Evolutionary conservation across 352 stramenopile species (phyloP).

Genomic region (Globisporangium apiculatum): DNA sequence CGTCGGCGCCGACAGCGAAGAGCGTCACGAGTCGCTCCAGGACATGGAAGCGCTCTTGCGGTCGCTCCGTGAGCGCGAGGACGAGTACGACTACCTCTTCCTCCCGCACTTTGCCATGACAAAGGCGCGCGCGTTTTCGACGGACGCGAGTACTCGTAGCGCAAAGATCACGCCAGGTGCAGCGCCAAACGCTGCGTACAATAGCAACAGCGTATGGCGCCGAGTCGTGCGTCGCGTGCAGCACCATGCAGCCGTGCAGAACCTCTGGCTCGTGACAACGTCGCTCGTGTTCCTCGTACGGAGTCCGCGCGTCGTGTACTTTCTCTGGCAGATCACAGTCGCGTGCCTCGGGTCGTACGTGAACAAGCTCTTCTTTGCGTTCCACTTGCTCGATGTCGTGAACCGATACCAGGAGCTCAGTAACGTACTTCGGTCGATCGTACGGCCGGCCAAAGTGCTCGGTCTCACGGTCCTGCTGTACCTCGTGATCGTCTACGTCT

Average conservation of each 20-base stretch:
- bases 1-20: slow-evolving; percentile 18
- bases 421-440: slow-evolving; percentile 62
- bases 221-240: not conserved
- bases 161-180: not conserved
- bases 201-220: not conserved
- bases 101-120: slow-evolving; percentile 18
- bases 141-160: not conserved
- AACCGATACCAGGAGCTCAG: slow-evolving; percentile 72
- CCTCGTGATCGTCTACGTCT: slow-evolving; percentile 70
- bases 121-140: not conserved
- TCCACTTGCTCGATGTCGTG: slow-evolving; percentile 69
- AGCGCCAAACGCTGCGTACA: not conserved
- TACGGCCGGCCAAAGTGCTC: slow-evolving; percentile 48
- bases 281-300: slow-evolving; percentile 46
- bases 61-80: slow-evolving; percentile 44
- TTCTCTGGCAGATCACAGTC: slow-evolving; percentile 44
- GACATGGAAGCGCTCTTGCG: slow-evolving; percentile 57
- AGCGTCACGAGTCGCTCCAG: slow-evolving; percentile 43
- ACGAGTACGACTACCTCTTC: slow-evolving; percentile 61
- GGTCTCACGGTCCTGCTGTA: slow-evolving; percentile 57
- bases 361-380: slow-evolving; percentile 74
- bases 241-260: not conserved
- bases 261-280: slow-evolving; percentile 25
- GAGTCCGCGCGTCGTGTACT: slow-evolving; percentile 53
- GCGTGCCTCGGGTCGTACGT: slow-evolving; percentile 55